phyloP scores from a whole-genome alignment of 257 asterid genomes.

The Ocimum tenuiflorum region DNA sequence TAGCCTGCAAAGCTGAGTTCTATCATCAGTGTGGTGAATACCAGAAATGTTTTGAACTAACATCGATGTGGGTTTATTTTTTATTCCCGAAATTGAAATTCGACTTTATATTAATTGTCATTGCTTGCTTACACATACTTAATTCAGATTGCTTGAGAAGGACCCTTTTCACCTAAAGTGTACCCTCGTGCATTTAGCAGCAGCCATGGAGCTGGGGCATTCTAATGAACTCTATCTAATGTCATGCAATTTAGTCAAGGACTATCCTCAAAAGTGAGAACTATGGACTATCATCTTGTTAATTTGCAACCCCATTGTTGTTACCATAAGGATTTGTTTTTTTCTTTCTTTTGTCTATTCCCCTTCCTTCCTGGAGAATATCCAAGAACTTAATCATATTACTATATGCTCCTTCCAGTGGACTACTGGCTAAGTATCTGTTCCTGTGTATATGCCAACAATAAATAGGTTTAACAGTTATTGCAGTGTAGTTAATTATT shows the following conservation, averaged over 20 bases:
- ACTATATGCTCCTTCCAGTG: too few relatives aligned
- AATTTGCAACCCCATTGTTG: background rate
- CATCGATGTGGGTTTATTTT: slow-evolving; percentile 60
- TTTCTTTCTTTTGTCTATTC: background rate
- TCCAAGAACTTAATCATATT: too few relatives aligned
- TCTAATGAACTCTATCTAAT: slow-evolving; percentile 93
- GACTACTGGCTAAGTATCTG: too few relatives aligned
- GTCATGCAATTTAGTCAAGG: slow-evolving; percentile 98
- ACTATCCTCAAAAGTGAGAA: slow-evolving; percentile 96
- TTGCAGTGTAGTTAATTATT: too few relatives aligned
- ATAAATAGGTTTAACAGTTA: too few relatives aligned
- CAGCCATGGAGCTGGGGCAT: slow-evolving; percentile 98
- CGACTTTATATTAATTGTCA: slow-evolving; percentile 1
- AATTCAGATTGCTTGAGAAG: slow-evolving; percentile 89
- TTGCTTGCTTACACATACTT: slow-evolving; percentile 23
- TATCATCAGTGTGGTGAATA: slow-evolving; percentile 96
- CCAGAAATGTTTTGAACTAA: slow-evolving; percentile 87
- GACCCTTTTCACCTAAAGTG: slow-evolving; percentile 96
- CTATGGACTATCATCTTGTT: background rate
- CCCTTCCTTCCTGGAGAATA: background rate
- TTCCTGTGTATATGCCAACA: too few relatives aligned
- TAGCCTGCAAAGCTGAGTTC: slow-evolving; percentile 99
- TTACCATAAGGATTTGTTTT: background rate
- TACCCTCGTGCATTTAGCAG: slow-evolving; percentile 91
- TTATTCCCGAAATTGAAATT: slow-evolving; percentile 1